Percentiles rank a stretch among this genome's conserved stretches.
phyloP scores from a whole-genome alignment of 495 filamentous ascomycete genomes.

The Cudoniella acicularis region DNA sequence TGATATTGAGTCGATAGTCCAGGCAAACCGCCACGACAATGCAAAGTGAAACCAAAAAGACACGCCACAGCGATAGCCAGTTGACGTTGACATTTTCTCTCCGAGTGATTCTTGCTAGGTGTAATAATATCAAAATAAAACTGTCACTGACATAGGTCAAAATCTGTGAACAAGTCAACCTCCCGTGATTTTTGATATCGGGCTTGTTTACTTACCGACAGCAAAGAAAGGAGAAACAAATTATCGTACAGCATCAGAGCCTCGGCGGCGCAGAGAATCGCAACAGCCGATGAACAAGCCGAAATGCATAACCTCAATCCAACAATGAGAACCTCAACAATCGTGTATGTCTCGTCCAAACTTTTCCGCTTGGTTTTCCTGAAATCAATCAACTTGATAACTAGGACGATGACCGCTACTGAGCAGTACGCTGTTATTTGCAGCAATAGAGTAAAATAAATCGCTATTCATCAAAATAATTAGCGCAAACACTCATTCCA shows the following conservation, averaged over 20 bases:
- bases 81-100: background rate
- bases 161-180: conserved; percentile 10
- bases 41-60: conserved; percentile 1
- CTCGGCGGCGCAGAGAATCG: conserved; percentile 16
- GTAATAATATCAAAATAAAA: conserved; percentile 10
- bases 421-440: conserved; percentile 13
- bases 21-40: background rate
- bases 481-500: background rate
- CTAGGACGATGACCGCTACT: background rate
- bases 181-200: too few species aligned
- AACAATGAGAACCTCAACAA: conserved; percentile 6
- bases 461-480: conserved; percentile 11
- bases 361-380: conserved; percentile 4
- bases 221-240: conserved; percentile 14
- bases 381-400: conserved; percentile 6
- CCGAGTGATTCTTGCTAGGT: background rate
- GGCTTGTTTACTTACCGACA: conserved; percentile 14
- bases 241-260: conserved; percentile 14
- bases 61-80: background rate
- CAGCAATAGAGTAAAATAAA: conserved; percentile 16
- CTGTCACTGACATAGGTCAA: conserved; percentile 22
- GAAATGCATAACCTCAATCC: conserved; percentile 7
- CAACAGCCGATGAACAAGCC: conserved; percentile 1
- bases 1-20: conserved; percentile 16
- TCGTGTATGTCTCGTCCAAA: conserved; percentile 3